Evolutionary conservation across 2,329 filamentous ascomycete species (phyloP), one percentile per base, ranked within the genome.

Genomic region (Claviceps maximensis): DNA sequence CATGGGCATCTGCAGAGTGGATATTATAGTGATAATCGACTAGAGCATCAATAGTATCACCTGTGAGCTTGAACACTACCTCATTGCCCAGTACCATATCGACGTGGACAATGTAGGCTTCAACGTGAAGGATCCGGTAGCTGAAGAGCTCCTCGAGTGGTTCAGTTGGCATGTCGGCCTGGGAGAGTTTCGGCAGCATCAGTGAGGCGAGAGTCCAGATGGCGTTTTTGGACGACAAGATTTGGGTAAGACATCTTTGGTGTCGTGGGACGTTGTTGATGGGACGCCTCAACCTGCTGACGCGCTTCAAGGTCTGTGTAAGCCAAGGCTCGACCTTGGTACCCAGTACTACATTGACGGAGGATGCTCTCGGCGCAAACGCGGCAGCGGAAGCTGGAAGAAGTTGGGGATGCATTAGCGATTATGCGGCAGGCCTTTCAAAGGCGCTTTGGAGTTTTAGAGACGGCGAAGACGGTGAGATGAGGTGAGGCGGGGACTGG

Each of bases 1-100:
- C 88, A 60, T 89, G 87, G 63, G 87, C 84, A 68, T 98, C 88
- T 63, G 90, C 80, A 61, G 88, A 95, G 76, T 95, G 90, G 62
- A 97, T 80, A 59, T 96, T 88, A 76, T 93, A 90, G 79, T 98
- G 93, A 70, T 95, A 95, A 68, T 95, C 88, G 67, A 95, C 85
- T 58, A 98, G 80, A 51, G 87, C 74, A 64, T 95, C 89, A 72
- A 98, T 98, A 57, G 90, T 89, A 67, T 97, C 93, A 54, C 84
- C 81, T 25, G 90, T 97, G 64, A 98, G 80, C 79, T 98, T 98
- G 80, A 90, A 97, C 60, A 90, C 93, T 64, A 98, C 89, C 74
- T 97, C 93, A 68, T 95, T 93, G 71, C 90, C 86, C 63, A 94
- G 82, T 55, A 98, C 91, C 89, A 97, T 95, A 74, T 98, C 93